Percentiles rank a stretch among this genome's conserved stretches.
Evolutionary conservation across 805 yeast species (phyloP).

Genomic region (Ogataea wickerhamii): DNA sequence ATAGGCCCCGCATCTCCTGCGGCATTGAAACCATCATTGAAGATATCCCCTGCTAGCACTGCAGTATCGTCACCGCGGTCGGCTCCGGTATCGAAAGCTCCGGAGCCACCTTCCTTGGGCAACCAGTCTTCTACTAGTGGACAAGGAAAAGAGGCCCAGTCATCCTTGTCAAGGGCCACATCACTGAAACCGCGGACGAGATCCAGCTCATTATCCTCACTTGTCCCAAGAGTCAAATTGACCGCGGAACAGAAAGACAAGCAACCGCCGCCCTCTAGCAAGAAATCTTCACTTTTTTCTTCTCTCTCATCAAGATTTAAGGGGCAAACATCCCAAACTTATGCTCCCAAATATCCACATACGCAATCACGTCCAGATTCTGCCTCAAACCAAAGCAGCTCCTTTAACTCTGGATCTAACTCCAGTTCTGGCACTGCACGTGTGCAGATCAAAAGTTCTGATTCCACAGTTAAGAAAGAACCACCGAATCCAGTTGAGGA

Average conservation of each 20-base stretch:
- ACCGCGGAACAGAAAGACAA: constrained; percentile 19
- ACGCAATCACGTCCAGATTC: constrained; percentile 4
- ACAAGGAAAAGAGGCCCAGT: not conserved
- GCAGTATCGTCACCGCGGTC: not conserved
- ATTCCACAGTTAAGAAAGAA: not conserved
- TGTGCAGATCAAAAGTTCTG: not conserved
- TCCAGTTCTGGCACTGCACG: not conserved
- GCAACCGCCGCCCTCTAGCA: constrained; percentile 9
- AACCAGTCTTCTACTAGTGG: constrained; percentile 1
- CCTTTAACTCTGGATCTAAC: not conserved
- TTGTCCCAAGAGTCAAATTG: constrained; percentile 13
- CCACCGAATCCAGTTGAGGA: constrained; percentile 5
- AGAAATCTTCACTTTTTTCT: constrained; percentile 30
- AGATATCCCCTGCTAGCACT: constrained; percentile 2
- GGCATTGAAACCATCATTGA: constrained; percentile 3
- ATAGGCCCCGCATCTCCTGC: constrained; percentile 1
- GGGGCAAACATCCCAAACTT: constrained; percentile 12
- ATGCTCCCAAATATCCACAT: constrained; percentile 11
- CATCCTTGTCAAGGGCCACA: not conserved
- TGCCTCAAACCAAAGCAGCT: not conserved
- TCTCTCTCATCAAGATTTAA: constrained; percentile 35
- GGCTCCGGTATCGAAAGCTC: constrained; percentile 1
- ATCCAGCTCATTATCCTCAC: constrained; percentile 16
- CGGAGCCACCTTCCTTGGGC: constrained; percentile 5
- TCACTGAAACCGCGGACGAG: constrained; percentile 8